Evolutionary conservation across 495 filamentous ascomycete species (phyloP), one percentile per base, ranked within the genome.

Genomic region (Pseudoneurospora amorphoporcata): DNA sequence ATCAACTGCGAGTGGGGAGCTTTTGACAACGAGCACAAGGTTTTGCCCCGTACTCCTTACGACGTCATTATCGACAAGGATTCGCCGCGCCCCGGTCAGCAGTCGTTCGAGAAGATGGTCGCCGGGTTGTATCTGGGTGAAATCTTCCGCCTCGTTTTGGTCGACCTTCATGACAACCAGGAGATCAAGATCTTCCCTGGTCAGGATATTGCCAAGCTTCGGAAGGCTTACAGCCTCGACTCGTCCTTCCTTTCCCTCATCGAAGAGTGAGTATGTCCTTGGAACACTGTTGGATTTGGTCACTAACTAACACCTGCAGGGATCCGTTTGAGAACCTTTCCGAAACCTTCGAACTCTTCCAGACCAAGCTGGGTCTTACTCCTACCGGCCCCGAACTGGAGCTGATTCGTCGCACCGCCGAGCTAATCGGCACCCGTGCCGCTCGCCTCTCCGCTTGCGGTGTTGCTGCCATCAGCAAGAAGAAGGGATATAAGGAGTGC

Each of bases 1-100:
- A 99, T 99, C 84, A 99, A 99, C 86, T 99, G 95, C 85, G 95
- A 99, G 83, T 99, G 94, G 87, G 95, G 95, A 68, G 96, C 95
- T 69, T 99, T 99, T 79, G 95, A 99, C 83, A 98, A 98, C 82
- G 94, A 99, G 82, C 92, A 95, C 83, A 85, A 92, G 70, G 91
- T 99, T 68, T 90, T 99, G 23, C 96, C 95, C 17, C 91, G 92
- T 40, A 98, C 94, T 32, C 89, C 89, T 69, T 90, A 90, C 80
- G 95, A 98, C 80, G 84, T 91, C 73, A 88, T 92, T 78, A 92
- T 98, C 75, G 95, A 98, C 86, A 90, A 92, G 73, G 92, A 95
- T 78, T 97, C 94, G 8, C 95, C 95, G 19, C 93, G 95, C 16
- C 95, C 95, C 9, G 95, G 94, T 73, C 95, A 98, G 82, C 95